A percentile compares a stretch with the other conserved stretches of the same genome.
Conservation (phyloP, 2,329 filamentous ascomycete species). For the Alternaria infectoria region DNA sequence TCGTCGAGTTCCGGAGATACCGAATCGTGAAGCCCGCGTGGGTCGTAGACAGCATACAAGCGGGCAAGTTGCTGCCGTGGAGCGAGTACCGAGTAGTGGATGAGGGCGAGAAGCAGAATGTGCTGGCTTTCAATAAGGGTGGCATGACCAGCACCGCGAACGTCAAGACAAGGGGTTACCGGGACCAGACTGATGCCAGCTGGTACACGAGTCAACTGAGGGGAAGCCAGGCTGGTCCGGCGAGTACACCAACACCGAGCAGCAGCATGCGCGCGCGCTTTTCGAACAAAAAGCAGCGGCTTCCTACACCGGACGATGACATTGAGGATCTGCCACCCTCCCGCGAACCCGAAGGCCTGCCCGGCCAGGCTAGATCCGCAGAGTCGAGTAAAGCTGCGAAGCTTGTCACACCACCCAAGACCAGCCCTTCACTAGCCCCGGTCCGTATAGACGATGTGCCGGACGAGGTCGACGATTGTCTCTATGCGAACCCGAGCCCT, state of each 20-base stretch:
- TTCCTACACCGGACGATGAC: conserved; percentile 34
- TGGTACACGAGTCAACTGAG: conserved; percentile 81
- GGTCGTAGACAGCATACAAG: conserved; percentile 87
- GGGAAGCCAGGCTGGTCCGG: conserved; percentile 27
- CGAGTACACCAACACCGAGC: conserved; percentile 36
- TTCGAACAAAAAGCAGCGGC: conserved; percentile 17
- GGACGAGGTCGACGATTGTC: conserved; percentile 27
- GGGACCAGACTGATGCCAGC: conserved; percentile 79
- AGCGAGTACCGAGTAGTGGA: conserved; percentile 82
- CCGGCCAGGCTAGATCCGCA: conserved; percentile 23
- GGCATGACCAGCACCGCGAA: conserved; percentile 71
- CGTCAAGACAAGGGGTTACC: conserved; percentile 69
- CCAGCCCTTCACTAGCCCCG: conserved; percentile 29
- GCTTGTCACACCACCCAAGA: conserved; percentile 40
- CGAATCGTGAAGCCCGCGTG: conserved; percentile 93
- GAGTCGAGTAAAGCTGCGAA: conserved; percentile 13
- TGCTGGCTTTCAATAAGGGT: conserved; percentile 69
- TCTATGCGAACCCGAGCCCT: conserved; percentile 28
- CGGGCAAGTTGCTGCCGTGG: conserved; percentile 85
- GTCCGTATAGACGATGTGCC: conserved; percentile 3
- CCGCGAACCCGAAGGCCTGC: conserved; percentile 39
- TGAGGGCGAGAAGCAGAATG: conserved; percentile 81
- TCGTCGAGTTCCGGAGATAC: conserved; percentile 84
- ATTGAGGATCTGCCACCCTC: conserved; percentile 41
- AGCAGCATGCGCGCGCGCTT: conserved; percentile 30